Base-by-base conservation (phyloP, 768 basidiomycete species). In the Tremella mesenterica region DNA sequence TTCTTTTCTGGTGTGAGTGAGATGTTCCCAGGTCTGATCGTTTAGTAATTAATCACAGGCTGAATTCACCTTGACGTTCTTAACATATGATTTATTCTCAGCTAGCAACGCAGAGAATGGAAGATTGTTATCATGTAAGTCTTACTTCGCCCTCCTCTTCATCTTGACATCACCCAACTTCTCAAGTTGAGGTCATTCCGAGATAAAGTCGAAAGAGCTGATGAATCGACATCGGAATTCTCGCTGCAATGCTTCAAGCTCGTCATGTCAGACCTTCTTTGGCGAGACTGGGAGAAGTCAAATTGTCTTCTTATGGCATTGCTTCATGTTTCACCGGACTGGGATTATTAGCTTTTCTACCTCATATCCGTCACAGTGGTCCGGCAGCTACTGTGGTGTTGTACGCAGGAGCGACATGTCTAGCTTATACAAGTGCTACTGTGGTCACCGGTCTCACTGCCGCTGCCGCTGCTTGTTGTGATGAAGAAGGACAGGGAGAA, bases 11-110 rank as follows among this genome's bases (percentile, higher is more conserved):
- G 72, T 2, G 78, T 75, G 54, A 59, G 76, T 64, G 21, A n/a
- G n/a, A n/a, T n/a, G n/a, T n/a, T n/a, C n/a, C n/a, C n/a, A n/a
- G 16, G 3, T 25, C 16, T 33, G n/a, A 14, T 18, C 13, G 13
- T n/a, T 29, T 23, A 31, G 38, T 9, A 27, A 18, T 54, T 18
- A 54, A 31, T 48, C 43, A 30, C 28, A 76, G 93, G 92, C 95
- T 46, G 93, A 99, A 70, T 96, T 96, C 73, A 99, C 93, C 0
- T 77, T 99, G 20, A 93, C 90, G 0, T 97, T 97, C 78, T 77
- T 96, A 44, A 95, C 70, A 1, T 71, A 65, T 52, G 69, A 69
- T 36, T 58, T 71, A n/a, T 74, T 70, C 54, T 49, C 50, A 12
- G 69, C 71, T 6, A 58, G 64, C 3, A 73, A 73, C 44, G 59